phyloP scores from a whole-genome alignment of 768 basidiomycete genomes.

The Boletus subparvulus region DNA sequence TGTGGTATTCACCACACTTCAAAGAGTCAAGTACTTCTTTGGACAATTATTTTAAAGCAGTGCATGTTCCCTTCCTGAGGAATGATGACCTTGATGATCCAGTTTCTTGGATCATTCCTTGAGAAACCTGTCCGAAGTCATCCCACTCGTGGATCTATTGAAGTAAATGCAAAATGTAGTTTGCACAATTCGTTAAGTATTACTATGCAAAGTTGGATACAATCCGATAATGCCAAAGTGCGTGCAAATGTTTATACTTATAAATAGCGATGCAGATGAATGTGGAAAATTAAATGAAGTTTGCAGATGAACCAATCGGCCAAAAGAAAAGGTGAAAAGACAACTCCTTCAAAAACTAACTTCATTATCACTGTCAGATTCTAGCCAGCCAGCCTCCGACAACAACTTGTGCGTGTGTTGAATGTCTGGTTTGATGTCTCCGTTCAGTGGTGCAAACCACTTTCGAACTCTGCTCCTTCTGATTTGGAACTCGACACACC shows the following conservation, averaged over 20 bases:
- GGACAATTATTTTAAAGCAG: not conserved
- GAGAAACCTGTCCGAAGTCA: not conserved
- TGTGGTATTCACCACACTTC: too few species aligned
- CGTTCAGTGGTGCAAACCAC: conserved; percentile 63
- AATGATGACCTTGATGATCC: not conserved
- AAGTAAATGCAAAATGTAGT: not conserved
- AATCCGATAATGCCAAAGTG: conserved; percentile 2
- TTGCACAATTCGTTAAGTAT: not conserved
- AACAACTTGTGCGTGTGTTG: conserved; percentile 47
- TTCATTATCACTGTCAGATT: conserved; percentile 6
- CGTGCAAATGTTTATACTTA: not conserved
- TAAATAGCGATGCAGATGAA: not conserved
- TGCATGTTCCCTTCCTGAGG: not conserved
- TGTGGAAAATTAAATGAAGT: not conserved
- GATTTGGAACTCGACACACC: conserved; percentile 48
- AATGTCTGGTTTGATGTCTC: conserved; percentile 64
- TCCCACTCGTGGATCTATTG: not conserved
- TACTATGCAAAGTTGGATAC: not conserved
- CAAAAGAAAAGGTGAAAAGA: not conserved
- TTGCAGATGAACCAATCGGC: not conserved
- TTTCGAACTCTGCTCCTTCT: conserved; percentile 44
- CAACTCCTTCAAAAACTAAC: not conserved
- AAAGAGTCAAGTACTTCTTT: too few species aligned
- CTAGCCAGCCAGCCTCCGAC: conserved; percentile 48
- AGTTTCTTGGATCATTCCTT: not conserved